Conservation (phyloP, 192 early-diverging fungal genomes). For the Coemansia sp. region DNA sequence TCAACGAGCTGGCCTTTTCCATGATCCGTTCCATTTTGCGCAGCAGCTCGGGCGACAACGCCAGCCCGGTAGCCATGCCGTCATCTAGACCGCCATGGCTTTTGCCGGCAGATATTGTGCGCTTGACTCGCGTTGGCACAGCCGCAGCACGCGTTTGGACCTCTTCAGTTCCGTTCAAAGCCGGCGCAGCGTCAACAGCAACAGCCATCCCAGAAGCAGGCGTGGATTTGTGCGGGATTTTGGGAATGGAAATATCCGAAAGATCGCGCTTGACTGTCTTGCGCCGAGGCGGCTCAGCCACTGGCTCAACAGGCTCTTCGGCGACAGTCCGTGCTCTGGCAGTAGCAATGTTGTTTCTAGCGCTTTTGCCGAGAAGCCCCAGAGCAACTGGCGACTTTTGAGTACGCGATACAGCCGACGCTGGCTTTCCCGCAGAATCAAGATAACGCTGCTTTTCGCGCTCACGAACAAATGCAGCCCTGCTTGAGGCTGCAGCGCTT, state of each 20-base stretch:
- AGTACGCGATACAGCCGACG: background rate
- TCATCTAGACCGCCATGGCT: background rate
- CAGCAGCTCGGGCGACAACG: slow-evolving; percentile 6
- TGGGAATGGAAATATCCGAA: background rate
- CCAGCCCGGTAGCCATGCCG: slow-evolving; percentile 3
- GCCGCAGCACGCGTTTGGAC: background rate
- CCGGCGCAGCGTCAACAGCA: background rate
- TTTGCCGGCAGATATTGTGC: background rate
- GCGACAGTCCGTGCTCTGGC: background rate
- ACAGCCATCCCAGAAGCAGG: background rate
- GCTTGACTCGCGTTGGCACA: slow-evolving; percentile 3
- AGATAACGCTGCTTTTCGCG: slow-evolving; percentile 41
- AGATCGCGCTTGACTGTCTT: slow-evolving; percentile 1
- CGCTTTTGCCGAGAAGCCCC: slow-evolving; percentile 7
- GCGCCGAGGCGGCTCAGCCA: slow-evolving; percentile 1
- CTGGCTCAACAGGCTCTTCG: background rate
- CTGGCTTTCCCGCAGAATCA: slow-evolving; percentile 5
- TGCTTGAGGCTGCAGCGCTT: slow-evolving; percentile 8
- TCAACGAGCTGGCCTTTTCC: slow-evolving; percentile 16
- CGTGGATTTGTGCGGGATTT: background rate
- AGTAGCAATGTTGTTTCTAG: background rate
- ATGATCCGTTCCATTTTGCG: slow-evolving; percentile 38
- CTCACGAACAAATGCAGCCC: slow-evolving; percentile 45
- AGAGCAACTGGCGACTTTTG: slow-evolving; percentile 1
- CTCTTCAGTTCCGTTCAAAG: background rate